A percentile compares a stretch with the other conserved stretches of the same genome.
Evolutionary conservation across 2,329 filamentous ascomycete species (phyloP).

Genomic region (Phyllosticta capitalensis): DNA sequence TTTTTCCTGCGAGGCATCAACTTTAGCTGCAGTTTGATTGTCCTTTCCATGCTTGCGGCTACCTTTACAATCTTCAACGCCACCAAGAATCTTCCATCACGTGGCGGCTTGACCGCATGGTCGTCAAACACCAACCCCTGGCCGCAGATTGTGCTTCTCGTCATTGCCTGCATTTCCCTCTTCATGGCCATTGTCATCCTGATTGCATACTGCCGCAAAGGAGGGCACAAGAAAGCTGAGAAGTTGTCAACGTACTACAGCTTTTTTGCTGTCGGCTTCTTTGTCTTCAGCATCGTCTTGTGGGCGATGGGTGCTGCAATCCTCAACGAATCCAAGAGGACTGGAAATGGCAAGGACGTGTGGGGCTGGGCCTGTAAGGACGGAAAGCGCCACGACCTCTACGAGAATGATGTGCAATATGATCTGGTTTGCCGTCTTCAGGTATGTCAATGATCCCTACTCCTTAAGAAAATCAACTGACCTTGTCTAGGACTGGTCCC

Average conservation of each 20-base stretch:
- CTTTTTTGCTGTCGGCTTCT: slow-evolving; percentile 85
- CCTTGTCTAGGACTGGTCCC: slow-evolving; percentile 67
- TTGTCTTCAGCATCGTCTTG: slow-evolving; percentile 85
- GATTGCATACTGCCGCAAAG: slow-evolving; percentile 69
- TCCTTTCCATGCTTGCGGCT: slow-evolving; percentile 80
- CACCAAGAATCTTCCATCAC: slow-evolving; percentile 61
- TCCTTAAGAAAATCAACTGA: slow-evolving; percentile 8
- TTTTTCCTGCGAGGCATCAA: slow-evolving; percentile 90
- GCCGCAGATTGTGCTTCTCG: slow-evolving; percentile 79
- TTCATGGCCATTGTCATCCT: slow-evolving; percentile 71
- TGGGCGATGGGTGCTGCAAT: slow-evolving; percentile 82
- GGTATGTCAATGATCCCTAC: slow-evolving; percentile 30
- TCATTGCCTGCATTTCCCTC: slow-evolving; percentile 72
- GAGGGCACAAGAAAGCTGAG: slow-evolving; percentile 79
- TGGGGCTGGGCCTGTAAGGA: slow-evolving; percentile 98
- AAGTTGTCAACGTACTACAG: slow-evolving; percentile 95
- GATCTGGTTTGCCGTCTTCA: slow-evolving; percentile 82
- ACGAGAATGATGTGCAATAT: slow-evolving; percentile 74
- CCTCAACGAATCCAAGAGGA: slow-evolving; percentile 68
- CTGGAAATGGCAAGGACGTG: slow-evolving; percentile 71
- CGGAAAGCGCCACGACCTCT: slow-evolving; percentile 71
- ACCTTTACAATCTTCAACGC: slow-evolving; percentile 89
- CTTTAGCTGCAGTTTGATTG: slow-evolving; percentile 93
- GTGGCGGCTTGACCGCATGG: slow-evolving; percentile 81
- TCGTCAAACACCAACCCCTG: slow-evolving; percentile 68